A percentile compares a stretch with the other conserved stretches of the same genome.
Conservation (phyloP, 2,329 filamentous ascomycete species). For the Ambrosiella beaveri region DNA sequence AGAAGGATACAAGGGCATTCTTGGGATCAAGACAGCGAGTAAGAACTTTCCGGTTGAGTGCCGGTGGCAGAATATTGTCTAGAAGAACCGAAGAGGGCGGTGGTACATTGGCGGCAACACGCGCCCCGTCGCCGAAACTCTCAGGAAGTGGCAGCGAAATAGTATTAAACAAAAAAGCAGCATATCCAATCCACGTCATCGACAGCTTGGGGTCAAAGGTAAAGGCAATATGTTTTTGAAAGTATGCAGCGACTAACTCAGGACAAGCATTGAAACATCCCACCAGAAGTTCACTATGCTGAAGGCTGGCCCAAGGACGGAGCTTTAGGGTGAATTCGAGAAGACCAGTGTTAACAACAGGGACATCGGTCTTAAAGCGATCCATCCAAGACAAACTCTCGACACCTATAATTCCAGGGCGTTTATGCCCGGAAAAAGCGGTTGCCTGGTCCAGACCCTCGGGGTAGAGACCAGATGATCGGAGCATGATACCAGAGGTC, state of each 20-base stretch:
- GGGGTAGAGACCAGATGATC: constrained; percentile 72
- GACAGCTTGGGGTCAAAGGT: constrained; percentile 82
- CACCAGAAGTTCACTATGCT: constrained; percentile 67
- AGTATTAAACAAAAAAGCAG: constrained; percentile 68
- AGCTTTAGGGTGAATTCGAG: constrained; percentile 64
- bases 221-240: constrained; percentile 61
- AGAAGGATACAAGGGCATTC: constrained; percentile 65
- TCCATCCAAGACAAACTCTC: constrained; percentile 55
- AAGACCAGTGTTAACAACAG: constrained; percentile 63
- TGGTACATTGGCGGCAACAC: constrained; percentile 44
- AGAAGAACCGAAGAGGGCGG: constrained; percentile 65
- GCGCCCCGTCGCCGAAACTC: constrained; percentile 49
- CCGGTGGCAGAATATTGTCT: constrained; percentile 71
- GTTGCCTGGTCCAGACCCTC: constrained; percentile 41
- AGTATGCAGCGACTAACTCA: constrained; percentile 78
- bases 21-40: constrained; percentile 63
- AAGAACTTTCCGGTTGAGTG: constrained; percentile 63
- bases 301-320: constrained; percentile 63
- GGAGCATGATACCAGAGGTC: constrained; percentile 55
- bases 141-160: constrained; percentile 57
- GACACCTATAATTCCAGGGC: constrained; percentile 40
- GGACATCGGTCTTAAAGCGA: constrained; percentile 46
- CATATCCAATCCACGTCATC: constrained; percentile 88
- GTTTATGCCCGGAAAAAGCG: constrained; percentile 18
- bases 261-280: constrained; percentile 67